Evolutionary conservation across 352 stramenopile species (phyloP).

Genomic region (Pythium aquatile): DNA sequence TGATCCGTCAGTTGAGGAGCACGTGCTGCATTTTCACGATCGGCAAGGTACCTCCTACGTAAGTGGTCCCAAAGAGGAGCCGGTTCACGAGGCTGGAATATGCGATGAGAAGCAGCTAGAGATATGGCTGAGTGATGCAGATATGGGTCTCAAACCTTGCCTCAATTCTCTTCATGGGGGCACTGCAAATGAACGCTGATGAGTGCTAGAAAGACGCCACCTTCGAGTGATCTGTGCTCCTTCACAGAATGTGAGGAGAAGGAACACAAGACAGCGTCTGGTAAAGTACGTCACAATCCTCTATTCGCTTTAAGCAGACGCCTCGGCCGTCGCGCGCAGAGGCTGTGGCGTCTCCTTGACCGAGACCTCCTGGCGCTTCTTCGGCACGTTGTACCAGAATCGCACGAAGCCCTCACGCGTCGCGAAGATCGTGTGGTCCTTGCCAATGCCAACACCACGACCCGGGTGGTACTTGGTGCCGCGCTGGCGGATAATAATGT

Average conservation of each 20-base stretch:
- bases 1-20: too few relatives aligned
- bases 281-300: constrained; percentile 20
- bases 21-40: too few relatives aligned
- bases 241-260: too few relatives aligned
- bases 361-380: constrained; percentile 86
- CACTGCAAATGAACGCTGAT: too few relatives aligned
- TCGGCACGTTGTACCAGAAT: constrained; percentile 89
- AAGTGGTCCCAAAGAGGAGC: too few relatives aligned
- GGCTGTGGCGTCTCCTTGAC: constrained; percentile 74
- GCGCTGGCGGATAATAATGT: constrained; percentile 98
- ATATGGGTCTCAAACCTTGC: too few relatives aligned
- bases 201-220: background rate
- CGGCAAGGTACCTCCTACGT: too few relatives aligned
- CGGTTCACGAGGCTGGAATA: too few relatives aligned
- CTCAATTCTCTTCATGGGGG: too few relatives aligned
- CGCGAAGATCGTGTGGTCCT: constrained; percentile 94
- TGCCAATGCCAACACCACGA: constrained; percentile 92
- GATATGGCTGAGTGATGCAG: too few relatives aligned
- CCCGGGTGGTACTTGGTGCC: constrained; percentile 95
- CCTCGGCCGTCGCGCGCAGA: constrained; percentile 30
- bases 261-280: background rate
- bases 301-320: constrained; percentile 26
- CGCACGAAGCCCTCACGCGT: constrained; percentile 85
- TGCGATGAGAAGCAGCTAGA: too few relatives aligned
- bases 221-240: too few relatives aligned